Evolutionary conservation across 805 yeast genomes (phyloP), one percentile per base, ranked within the genome.

Genomic region (Debaryomyces castellii): DNA sequence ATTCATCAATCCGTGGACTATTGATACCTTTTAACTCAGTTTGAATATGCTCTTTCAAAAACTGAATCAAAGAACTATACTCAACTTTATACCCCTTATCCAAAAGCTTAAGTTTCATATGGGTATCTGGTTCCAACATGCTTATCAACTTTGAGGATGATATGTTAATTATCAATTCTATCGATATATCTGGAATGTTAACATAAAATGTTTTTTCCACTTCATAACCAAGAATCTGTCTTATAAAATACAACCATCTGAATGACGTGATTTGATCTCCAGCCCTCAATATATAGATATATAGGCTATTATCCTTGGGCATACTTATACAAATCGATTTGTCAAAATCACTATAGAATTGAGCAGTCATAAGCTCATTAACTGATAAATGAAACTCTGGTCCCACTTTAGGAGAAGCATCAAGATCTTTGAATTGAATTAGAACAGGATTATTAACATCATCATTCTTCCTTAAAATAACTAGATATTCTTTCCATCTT

Each of bases 401-500:
- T 11, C 57, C 52, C 22, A 50, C 52, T 20, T 52, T 51, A 14
- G 47, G 49, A 14, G 73, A 72, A 40, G 66, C 64, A 11, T 41
- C 39, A 34, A 78, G 63, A 10, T 74, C 76, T 63, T 81, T 85
- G 48, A 90, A 78, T 55, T 89, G 90, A 1, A 89, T 48, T 3
- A 71, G 60, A 0, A 89, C 57, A 0, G 95, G 91, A 8, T 67
- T 63, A 2, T 66, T 70, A 0, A 57, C 40, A 46, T 73, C 65
- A 12, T 80, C 82, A 0, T 87, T 81, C n/a, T 79, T 76, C 48
- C 92, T 69, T 1, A 85, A 83, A 1, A 87, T 89, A 2, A 87
- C 85, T 22, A 81, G 67, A 58, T 82, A 88, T 59, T 91, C 97
- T 49, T 76, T 80, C 94, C 97, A 89, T 40, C 89, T 66, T 46